These are phyloP conservation scores for Trapa bicornis DNA, from an alignment of 345 rosid genomes.

Conservation along the genomic window DNA sequence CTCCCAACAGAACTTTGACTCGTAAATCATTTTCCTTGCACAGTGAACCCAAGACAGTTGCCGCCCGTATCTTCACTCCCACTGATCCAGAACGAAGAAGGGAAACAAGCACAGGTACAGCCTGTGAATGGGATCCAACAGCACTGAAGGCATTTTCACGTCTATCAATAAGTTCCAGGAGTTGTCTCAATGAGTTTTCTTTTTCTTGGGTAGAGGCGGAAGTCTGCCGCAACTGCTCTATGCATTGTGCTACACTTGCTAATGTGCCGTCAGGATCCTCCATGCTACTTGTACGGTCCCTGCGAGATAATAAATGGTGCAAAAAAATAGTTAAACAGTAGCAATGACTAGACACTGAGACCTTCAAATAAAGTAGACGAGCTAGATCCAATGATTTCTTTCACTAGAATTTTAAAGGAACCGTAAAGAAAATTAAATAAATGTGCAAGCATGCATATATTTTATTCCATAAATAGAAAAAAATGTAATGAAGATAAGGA, in stretches of 20 bases:
- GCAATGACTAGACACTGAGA: neutral
- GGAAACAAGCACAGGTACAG: constrained; percentile 99
- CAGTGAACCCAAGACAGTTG: constrained; percentile 88
- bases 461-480: neutral
- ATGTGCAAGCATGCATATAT: neutral
- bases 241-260: constrained; percentile 98
- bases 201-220: constrained; percentile 85
- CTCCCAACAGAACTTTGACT: constrained; percentile 96
- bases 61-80: constrained; percentile 95
- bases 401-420: neutral
- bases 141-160: constrained; percentile 98
- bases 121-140: constrained; percentile 99
- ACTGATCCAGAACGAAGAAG: constrained; percentile 95
- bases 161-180: constrained; percentile 82
- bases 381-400: neutral
- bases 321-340: neutral
- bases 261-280: constrained; percentile 99
- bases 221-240: constrained; percentile 91
- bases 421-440: neutral
- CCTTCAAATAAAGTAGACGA: neutral
- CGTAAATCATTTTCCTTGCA: constrained; percentile 98
- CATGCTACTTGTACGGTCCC: constrained; percentile 91
- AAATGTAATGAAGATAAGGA: neutral
- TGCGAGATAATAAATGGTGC: constrained; percentile 19
- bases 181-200: constrained; percentile 76